phyloP scores from a whole-genome alignment of 495 filamentous ascomycete genomes.

The Sporormia fimetaria region DNA sequence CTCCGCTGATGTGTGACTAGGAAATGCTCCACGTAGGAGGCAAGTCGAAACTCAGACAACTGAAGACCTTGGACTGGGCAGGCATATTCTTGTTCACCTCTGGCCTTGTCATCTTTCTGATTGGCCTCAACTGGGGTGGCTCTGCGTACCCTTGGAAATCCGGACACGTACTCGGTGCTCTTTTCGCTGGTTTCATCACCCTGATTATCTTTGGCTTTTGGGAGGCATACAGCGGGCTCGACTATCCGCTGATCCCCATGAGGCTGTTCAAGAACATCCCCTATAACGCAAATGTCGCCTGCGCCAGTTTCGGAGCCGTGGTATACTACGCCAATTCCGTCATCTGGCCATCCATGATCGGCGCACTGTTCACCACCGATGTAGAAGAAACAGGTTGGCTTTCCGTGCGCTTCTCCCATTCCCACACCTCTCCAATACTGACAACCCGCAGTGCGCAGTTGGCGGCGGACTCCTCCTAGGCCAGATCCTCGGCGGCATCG shows the following conservation, averaged over 20 bases:
- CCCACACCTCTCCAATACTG: not conserved
- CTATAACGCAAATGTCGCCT: conserved; percentile 34
- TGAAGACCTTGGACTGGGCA: conserved; percentile 38
- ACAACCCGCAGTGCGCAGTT: conserved; percentile 10
- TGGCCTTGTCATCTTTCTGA: conserved; percentile 37
- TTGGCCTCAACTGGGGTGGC: conserved; percentile 35
- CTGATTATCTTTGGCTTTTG: conserved; percentile 21
- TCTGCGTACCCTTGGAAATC: conserved; percentile 27
- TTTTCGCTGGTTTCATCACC: conserved; percentile 17
- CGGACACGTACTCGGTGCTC: conserved; percentile 17
- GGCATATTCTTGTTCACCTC: conserved; percentile 35
- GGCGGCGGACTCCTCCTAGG: conserved; percentile 22
- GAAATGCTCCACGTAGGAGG: conserved; percentile 19
- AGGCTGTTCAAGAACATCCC: conserved; percentile 37
- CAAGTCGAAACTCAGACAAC: conserved; percentile 10
- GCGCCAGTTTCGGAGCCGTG: conserved; percentile 32
- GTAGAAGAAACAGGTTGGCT: conserved; percentile 32
- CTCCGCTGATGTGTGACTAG: not conserved
- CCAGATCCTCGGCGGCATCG: conserved; percentile 17
- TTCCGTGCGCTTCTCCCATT: conserved; percentile 12
- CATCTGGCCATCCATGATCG: conserved; percentile 33
- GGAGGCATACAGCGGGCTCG: conserved; percentile 16
- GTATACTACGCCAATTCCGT: conserved; percentile 35
- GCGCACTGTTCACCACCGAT: conserved; percentile 28
- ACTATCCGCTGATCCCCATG: conserved; percentile 36